A percentile compares a stretch with the other conserved stretches of the same genome.
Conservation (phyloP, 352 stramenopile species). For the Globisporangium echinulatum region DNA sequence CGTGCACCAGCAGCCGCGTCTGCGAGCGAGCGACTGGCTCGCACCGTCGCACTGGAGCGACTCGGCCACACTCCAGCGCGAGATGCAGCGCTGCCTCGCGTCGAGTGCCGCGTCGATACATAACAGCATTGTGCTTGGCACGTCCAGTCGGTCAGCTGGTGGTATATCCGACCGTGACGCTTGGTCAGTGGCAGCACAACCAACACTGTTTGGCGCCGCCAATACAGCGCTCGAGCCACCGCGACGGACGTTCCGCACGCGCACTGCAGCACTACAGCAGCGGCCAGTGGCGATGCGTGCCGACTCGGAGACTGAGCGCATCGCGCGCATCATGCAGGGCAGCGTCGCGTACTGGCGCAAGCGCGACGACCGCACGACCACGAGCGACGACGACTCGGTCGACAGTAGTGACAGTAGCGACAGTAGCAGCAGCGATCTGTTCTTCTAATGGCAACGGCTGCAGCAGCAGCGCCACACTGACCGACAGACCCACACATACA, state of each 20-base stretch:
- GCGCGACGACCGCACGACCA: constrained; percentile 21
- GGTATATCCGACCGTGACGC: background rate
- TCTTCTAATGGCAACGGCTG: constrained; percentile 11
- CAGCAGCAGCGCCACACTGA: background rate
- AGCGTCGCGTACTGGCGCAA: constrained; percentile 56
- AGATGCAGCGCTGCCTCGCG: constrained; percentile 10
- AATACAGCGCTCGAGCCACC: background rate
- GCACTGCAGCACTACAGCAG: background rate
- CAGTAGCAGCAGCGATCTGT: constrained; percentile 15
- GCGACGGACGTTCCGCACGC: background rate
- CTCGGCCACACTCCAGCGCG: constrained; percentile 6
- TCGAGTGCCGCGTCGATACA: background rate
- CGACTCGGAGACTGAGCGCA: constrained; percentile 70
- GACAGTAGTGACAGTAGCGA: constrained; percentile 18
- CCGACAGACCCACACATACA: background rate
- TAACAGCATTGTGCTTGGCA: too few species aligned
- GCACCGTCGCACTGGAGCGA: constrained; percentile 5
- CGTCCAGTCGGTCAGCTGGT: too few species aligned
- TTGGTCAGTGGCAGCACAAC: too few species aligned
- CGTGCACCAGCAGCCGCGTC: too few species aligned
- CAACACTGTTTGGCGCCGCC: constrained; percentile 2
- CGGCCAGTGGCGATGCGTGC: background rate
- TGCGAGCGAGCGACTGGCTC: background rate
- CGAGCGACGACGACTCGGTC: constrained; percentile 23
- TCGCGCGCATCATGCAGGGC: constrained; percentile 76